A percentile compares a stretch with the other conserved stretches of the same genome.
These are phyloP conservation scores for Alternaria tenuissima DNA, from an alignment of 2,329 filamentous ascomycete genomes.

Conservation along the genomic window DNA sequence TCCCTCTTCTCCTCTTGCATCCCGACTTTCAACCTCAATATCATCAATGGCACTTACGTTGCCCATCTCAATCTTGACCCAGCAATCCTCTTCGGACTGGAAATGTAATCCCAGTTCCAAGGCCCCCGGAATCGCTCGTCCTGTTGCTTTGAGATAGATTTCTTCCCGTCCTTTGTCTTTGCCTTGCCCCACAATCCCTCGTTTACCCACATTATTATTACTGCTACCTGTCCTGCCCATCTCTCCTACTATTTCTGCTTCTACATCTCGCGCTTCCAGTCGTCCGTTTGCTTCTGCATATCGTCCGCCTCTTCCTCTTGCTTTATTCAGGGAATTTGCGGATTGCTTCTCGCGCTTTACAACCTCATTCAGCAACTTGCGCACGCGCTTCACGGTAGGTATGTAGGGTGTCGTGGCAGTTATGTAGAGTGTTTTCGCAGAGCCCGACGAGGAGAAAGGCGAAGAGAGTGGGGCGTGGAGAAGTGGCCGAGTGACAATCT, in stretches of 20 bases:
- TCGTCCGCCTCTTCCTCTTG: neutral
- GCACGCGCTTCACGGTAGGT: conserved; percentile 70
- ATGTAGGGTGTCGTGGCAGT: conserved; percentile 72
- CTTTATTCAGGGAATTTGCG: conserved; percentile 1
- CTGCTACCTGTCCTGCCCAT: conserved; percentile 13
- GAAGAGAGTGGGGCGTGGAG: conserved; percentile 64
- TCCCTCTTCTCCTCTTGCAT: conserved; percentile 15
- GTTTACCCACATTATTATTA: neutral
- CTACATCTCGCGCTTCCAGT: conserved; percentile 42
- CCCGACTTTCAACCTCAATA: conserved; percentile 53
- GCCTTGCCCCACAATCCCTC: conserved; percentile 2
- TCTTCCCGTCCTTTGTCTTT: conserved; percentile 46
- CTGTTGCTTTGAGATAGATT: conserved; percentile 70
- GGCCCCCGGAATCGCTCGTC: conserved; percentile 71
- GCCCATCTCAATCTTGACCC: conserved; percentile 67
- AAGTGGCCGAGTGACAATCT: conserved; percentile 65
- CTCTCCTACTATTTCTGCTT: conserved; percentile 38
- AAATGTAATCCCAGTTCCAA: conserved; percentile 72
- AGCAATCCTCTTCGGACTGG: conserved; percentile 66
- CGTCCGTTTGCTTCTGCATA: conserved; percentile 31
- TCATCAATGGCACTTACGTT: conserved; percentile 74
- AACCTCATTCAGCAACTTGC: conserved; percentile 67
- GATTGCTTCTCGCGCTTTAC: conserved; percentile 60
- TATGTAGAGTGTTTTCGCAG: conserved; percentile 71
- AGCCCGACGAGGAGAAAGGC: conserved; percentile 58